Conservation (phyloP, 305 asterid genomes). For the Fraxinus greggii region DNA sequence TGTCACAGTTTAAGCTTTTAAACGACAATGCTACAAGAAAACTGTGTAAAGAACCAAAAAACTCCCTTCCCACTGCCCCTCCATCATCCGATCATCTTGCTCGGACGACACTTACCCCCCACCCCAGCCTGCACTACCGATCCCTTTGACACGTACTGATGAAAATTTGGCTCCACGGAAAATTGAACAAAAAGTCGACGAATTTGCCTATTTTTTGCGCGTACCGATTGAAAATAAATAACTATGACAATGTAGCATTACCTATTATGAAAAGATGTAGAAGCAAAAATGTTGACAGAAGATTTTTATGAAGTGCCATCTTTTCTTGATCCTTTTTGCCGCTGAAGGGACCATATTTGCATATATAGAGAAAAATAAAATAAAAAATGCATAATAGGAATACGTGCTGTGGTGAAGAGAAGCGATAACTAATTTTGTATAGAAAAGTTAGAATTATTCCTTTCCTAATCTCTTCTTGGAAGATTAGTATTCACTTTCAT, state of each 20-base stretch:
- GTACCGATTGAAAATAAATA: neutral
- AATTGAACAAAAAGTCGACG: no score
- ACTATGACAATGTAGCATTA: neutral
- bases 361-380: neutral
- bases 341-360: neutral
- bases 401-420: slow-evolving; percentile 27
- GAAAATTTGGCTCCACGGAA: no score
- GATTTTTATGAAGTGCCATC: slow-evolving; percentile 13
- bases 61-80: neutral
- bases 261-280: slow-evolving; percentile 34
- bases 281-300: neutral
- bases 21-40: neutral
- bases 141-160: no score
- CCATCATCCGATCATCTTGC: neutral
- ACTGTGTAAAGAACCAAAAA: neutral
- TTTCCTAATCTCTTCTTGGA: slow-evolving; percentile 32
- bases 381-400: slow-evolving; percentile 18
- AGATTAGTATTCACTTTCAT: slow-evolving; percentile 28
- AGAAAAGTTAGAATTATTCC: slow-evolving; percentile 29
- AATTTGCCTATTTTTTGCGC: no score
- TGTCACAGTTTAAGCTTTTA: neutral
- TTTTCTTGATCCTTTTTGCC: neutral
- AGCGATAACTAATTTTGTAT: neutral
- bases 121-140: neutral
- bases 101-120: neutral